Percentiles rank a stretch among this genome's conserved stretches.
These are phyloP conservation scores for Cladosporium sp. DNA, from an alignment of 2,329 filamentous ascomycete genomes.

Conservation along the genomic window DNA sequence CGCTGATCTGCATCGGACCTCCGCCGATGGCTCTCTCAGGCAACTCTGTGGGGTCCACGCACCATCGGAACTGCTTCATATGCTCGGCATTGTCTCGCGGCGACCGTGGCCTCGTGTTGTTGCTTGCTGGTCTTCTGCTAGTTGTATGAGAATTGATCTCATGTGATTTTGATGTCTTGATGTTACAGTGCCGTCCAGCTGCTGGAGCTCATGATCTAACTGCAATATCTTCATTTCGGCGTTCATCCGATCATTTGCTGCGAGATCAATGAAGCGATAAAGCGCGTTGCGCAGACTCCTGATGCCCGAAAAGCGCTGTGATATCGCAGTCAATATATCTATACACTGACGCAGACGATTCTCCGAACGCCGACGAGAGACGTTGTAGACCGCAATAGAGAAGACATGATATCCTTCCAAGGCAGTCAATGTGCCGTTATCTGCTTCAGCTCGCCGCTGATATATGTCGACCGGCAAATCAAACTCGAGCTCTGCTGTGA, in stretches of 20 bases:
- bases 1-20: constrained; percentile 1
- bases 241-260: not conserved
- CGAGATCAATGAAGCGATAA: not conserved
- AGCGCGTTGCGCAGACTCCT: not conserved
- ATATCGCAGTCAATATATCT: not conserved
- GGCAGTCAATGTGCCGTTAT: not conserved
- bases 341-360: not conserved
- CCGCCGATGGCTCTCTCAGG: not conserved
- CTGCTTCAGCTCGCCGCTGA: not conserved
- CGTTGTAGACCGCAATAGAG: constrained; percentile 5
- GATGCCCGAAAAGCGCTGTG: constrained; percentile 11
- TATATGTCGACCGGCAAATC: not conserved
- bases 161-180: not conserved
- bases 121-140: not conserved
- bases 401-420: constrained; percentile 5
- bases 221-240: not conserved
- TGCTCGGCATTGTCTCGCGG: not conserved
- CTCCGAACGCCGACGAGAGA: not conserved
- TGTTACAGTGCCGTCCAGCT: not conserved
- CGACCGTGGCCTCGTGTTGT: not conserved
- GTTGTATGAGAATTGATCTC: not conserved
- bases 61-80: not conserved
- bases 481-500: constrained; percentile 5
- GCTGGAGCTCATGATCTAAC: not conserved
- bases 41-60: not conserved